Conservation (phyloP, 441 rosid genomes). For the Pelargonium myrrhifolium region DNA sequence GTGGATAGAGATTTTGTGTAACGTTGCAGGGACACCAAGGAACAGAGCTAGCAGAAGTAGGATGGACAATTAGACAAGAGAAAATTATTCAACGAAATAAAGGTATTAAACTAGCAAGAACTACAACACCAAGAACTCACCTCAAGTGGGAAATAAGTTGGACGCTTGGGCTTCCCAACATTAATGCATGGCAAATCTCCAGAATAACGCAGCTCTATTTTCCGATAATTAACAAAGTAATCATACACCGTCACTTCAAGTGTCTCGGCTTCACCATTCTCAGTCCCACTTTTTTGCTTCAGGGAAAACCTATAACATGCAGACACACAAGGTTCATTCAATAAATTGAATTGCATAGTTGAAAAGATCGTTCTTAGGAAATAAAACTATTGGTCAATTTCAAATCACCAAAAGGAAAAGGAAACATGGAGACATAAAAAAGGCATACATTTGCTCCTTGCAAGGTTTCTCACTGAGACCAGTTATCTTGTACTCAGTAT, state of each 20-base stretch:
- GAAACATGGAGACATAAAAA: not conserved
- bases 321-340: not conserved
- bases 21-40: slow-evolving; percentile 65
- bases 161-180: slow-evolving; percentile 83
- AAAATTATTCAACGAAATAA: not conserved
- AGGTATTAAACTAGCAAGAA: not conserved
- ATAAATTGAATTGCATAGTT: not conserved
- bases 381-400: not conserved
- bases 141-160: slow-evolving; percentile 70
- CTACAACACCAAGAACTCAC: slow-evolving; percentile 19
- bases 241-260: slow-evolving; percentile 54
- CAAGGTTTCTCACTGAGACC: slow-evolving; percentile 61
- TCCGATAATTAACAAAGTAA: slow-evolving; percentile 48
- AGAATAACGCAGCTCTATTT: slow-evolving; percentile 49
- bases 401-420: not conserved
- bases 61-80: not conserved
- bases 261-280: slow-evolving; percentile 28
- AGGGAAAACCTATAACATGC: slow-evolving; percentile 42
- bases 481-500: slow-evolving; percentile 61
- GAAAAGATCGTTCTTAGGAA: not conserved
- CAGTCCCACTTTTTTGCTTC: slow-evolving; percentile 29
- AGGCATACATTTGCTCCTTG: slow-evolving; percentile 44
- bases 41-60: slow-evolving; percentile 40
- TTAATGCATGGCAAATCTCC: slow-evolving; percentile 66
- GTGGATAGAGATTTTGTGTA: slow-evolving; percentile 59